Evolutionary conservation across 1,139 yeast species (phyloP), one percentile per base, ranked within the genome.

Genomic region (Yamadazyma buinensis): DNA sequence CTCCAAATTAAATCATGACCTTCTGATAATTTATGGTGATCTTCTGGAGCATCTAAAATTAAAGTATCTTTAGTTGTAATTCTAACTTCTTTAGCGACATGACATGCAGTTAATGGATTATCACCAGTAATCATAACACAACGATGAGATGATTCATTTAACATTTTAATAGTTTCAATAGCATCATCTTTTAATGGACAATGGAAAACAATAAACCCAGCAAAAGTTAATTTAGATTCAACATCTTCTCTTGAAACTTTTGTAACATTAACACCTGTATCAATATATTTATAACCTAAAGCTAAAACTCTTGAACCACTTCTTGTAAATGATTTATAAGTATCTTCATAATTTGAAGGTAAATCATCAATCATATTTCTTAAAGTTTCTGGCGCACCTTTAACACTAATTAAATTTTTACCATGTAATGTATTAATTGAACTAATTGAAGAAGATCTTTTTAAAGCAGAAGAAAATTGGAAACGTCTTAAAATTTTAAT

Each of bases 331-430:
- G 90, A 80, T 61, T 90, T 90, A 65, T 78, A 94, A 34, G 84
- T 79, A 29, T 80, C 86, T 57, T 92, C 97, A 55, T 92, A 92
- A 47, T 79, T 71, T 25, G 66, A 76, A 26, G 98, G 97, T 39
- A 85, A 77, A 34, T 69, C 71, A 33, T 62, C 52, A 47, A 94
- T 64, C 86, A 94, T 87, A 36, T 70, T 72, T 54, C 83, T 80
- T 49, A 92, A 77, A 22, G 97, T 92, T 65, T 92, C 99, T n/a
- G 99, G 99, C 2, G 99, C 99, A 71, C 99, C 99, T 62, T 94
- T 94, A 29, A 83, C 95, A 48, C 96, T 84, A 33, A 90, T 94
- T 48, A 88, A 72, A 43, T 78, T 61, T 47, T 82, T 75, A 32
- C 68, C 68, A n/a, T 59, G 61, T 25, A 64, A 40, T 33, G 77